These are phyloP conservation scores for Hypoxylon rickii DNA, from an alignment of 495 filamentous ascomycete species.

Conservation along the genomic window DNA sequence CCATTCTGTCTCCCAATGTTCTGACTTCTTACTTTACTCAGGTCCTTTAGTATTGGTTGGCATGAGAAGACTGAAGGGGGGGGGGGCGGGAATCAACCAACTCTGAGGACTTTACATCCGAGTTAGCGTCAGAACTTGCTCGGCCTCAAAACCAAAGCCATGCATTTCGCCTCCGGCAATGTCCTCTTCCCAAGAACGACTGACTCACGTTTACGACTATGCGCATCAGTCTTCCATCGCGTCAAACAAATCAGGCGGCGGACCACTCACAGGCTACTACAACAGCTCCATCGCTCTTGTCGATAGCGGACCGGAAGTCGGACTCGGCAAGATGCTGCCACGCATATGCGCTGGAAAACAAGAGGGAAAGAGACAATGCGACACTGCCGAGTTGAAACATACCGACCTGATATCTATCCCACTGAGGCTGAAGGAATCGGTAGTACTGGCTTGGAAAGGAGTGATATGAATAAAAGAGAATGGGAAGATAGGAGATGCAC, in stretches of 20 bases:
- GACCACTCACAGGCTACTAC: constrained; percentile 19
- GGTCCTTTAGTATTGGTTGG: neutral
- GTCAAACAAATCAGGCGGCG: no score
- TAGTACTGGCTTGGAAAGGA: no score
- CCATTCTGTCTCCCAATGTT: constrained; percentile 18
- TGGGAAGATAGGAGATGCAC: no score
- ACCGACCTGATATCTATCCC: no score
- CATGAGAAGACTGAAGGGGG: neutral
- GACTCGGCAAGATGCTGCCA: constrained; percentile 15
- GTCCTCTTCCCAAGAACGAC: neutral
- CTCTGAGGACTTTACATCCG: constrained; percentile 10
- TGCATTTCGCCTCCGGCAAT: neutral
- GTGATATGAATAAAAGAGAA: no score
- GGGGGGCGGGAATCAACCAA: no score
- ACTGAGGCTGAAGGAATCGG: no score
- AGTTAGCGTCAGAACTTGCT: neutral
- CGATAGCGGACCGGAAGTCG: constrained; percentile 4
- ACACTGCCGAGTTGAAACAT: constrained; percentile 1
- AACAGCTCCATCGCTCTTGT: neutral
- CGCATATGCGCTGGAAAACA: neutral
- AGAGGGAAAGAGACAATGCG: neutral
- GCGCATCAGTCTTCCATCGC: neutral
- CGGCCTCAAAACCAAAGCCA: neutral
- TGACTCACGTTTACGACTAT: constrained; percentile 18
- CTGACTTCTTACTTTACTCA: constrained; percentile 9